A percentile compares a stretch with the other conserved stretches of the same genome.
Evolutionary conservation across 1,284 basidiomycete genomes (phyloP).

Genomic region (Flammula alnicola): DNA sequence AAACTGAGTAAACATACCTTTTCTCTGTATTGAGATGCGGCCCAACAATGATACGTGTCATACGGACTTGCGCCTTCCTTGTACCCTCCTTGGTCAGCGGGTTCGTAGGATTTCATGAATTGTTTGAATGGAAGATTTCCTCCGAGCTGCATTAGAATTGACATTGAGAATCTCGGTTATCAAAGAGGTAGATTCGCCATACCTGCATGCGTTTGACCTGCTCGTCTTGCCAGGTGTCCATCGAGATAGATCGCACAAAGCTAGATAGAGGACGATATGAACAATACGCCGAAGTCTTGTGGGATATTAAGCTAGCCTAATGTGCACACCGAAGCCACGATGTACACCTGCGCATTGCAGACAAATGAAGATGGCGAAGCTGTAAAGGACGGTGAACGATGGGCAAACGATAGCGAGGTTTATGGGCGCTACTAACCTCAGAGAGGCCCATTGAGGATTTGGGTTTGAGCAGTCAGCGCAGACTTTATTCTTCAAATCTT

Average conservation of each 20-base stretch:
- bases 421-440: conserved; percentile 56
- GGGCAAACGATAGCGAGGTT: conserved; percentile 8
- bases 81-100: conserved; percentile 77
- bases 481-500: conserved; percentile 73
- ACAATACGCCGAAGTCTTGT: conserved; percentile 18
- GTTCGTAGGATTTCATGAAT: conserved; percentile 79
- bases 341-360: conserved; percentile 91
- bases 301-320: conserved; percentile 56
- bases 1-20: conserved; percentile 60
- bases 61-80: conserved; percentile 68
- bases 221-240: conserved; percentile 95
- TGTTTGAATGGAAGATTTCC: conserved; percentile 83
- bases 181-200: conserved; percentile 24
- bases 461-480: conserved; percentile 86
- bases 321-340: conserved; percentile 87
- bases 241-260: conserved; percentile 91
- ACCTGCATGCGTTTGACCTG: conserved; percentile 93
- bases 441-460: conserved; percentile 91
- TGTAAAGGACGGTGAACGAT: conserved; percentile 34
- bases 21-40: conserved; percentile 88
- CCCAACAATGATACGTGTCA: conserved; percentile 92
- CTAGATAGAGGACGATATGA: conserved; percentile 45
- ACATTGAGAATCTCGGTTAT: conserved; percentile 17
- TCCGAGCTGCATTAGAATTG: conserved; percentile 60
- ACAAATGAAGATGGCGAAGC: conserved; percentile 88